These are phyloP conservation scores for Solanum ossicruentum DNA, from an alignment of 257 asterid species.

Conservation along the genomic window DNA sequence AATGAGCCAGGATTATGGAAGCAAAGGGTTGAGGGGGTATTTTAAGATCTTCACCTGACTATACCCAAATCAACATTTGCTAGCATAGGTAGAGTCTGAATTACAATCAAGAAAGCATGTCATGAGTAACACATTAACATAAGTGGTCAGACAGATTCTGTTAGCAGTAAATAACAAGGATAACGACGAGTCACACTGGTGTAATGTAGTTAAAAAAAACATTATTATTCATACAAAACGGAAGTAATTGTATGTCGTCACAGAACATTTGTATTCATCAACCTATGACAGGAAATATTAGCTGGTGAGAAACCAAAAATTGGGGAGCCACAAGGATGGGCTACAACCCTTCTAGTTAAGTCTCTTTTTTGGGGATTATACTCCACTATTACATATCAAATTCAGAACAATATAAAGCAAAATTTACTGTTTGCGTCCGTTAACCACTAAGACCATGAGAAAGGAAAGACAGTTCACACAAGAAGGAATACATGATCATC, in stretches of 20 bases:
- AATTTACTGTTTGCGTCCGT: constrained; percentile 13
- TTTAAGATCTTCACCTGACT: not conserved
- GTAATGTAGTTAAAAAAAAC: not conserved
- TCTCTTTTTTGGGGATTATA: constrained; percentile 5
- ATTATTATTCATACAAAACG: not conserved
- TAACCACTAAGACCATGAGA: constrained; percentile 32
- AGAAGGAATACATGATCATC: constrained; percentile 17
- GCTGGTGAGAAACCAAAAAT: constrained; percentile 2
- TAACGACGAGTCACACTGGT: not conserved
- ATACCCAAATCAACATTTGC: not conserved
- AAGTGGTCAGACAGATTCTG: not conserved
- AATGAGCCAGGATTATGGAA: not conserved
- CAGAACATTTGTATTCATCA: constrained; percentile 3
- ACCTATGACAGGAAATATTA: not conserved
- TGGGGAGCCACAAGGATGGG: constrained; percentile 58
- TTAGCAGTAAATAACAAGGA: not conserved
- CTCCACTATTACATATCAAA: constrained; percentile 2
- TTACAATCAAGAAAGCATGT: not conserved
- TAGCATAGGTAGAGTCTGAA: not conserved
- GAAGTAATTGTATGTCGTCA: not conserved
- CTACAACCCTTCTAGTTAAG: constrained; percentile 43
- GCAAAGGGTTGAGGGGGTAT: not conserved
- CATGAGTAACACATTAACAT: not conserved
- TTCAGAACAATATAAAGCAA: constrained; percentile 12
- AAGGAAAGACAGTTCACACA: constrained; percentile 27